Base-by-base conservation (phyloP, 1,284 basidiomycete genomes). In the Inonotus hispidus region DNA sequence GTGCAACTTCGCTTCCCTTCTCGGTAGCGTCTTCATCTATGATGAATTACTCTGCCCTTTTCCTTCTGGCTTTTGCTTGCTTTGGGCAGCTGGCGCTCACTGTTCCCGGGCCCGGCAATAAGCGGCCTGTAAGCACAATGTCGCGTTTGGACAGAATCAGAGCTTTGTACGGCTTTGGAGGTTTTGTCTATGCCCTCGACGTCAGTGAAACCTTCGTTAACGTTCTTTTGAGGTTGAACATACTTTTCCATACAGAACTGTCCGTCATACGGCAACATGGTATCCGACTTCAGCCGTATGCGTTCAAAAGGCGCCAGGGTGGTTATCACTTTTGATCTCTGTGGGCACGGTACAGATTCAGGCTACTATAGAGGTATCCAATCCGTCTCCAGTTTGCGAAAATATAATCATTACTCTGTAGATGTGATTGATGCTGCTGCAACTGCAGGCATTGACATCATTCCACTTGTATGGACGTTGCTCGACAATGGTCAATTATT, bases 161-260 rank as follows among this genome's bases (percentile, higher is more conserved):
- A 23, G 53, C 25, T 25, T 58, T 62, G 60, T 58, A 62, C 32
- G 60, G 38, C 3, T 62, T 62, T 37, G 56, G 46, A 52, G 60
- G 60, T 37, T 62, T 62, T 29, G 60, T 62, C 16, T 62, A 62
- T 25, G 55, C 60, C 11, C 56, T 62, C 32, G 60, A 62, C 32
- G 60, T 62, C 16, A n/a, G 41, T 43, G 16, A 7, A 7, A 21
- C 2, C n/a, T 43, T n/a, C n/a, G 41, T 7, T n/a, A 5, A 43
- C 21, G 14, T 35, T 29, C 21, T 39, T 46, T 41, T 41, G 32
- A 32, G 32, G 8, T 8, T 32, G 8, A 39, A 19, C 23, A 16
- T 41, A 35, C 2, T 46, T 23, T 23, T 16, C 10, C 8, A 13
- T 21, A 29, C n/a, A 60, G 58, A 54, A 53, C n/a, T 60, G 58